These are phyloP conservation scores for Gossypium bickii DNA, from an alignment of 345 rosid species.

Conservation along the genomic window DNA sequence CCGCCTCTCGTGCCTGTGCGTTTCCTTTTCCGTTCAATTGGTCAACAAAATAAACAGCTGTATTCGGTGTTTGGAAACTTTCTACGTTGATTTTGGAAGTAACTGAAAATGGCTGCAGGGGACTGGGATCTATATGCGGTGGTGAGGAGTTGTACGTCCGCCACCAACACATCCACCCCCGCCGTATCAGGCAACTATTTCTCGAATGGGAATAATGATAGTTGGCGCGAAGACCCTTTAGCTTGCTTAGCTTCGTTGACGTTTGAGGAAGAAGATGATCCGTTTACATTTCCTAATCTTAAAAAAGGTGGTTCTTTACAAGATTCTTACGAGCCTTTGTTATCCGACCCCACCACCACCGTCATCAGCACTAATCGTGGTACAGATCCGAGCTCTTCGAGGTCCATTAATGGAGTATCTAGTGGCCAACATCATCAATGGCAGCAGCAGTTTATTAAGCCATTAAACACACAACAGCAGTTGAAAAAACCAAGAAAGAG, in stretches of 20 bases:
- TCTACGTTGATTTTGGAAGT: slow-evolving; percentile 21
- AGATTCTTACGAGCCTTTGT: slow-evolving; percentile 54
- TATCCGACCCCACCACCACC: slow-evolving; percentile 11
- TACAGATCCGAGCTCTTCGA: slow-evolving; percentile 19
- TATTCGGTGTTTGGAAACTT: slow-evolving; percentile 12
- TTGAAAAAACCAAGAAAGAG: too few species aligned
- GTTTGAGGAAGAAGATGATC: slow-evolving; percentile 32
- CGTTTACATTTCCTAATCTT: slow-evolving; percentile 31
- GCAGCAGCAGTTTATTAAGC: slow-evolving; percentile 11
- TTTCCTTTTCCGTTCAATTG: slow-evolving; percentile 20
- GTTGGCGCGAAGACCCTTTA: slow-evolving; percentile 24
- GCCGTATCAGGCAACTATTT: background rate
- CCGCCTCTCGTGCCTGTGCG: slow-evolving; percentile 24
- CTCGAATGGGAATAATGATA: background rate
- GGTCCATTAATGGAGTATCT: slow-evolving; percentile 19
- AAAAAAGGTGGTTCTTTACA: slow-evolving; percentile 30
- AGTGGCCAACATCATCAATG: slow-evolving; percentile 17
- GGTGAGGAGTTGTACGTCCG: slow-evolving; percentile 57
- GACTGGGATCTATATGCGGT: slow-evolving; percentile 87
- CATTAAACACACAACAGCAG: too few species aligned
- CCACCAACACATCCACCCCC: background rate
- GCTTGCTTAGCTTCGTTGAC: slow-evolving; percentile 35
- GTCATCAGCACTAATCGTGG: background rate
- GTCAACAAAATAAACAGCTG: background rate
- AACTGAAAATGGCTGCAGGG: slow-evolving; percentile 29